These are phyloP conservation scores for Apophysomyces elegans DNA, from an alignment of 371 early-diverging fungal species.

Conservation along the genomic window DNA sequence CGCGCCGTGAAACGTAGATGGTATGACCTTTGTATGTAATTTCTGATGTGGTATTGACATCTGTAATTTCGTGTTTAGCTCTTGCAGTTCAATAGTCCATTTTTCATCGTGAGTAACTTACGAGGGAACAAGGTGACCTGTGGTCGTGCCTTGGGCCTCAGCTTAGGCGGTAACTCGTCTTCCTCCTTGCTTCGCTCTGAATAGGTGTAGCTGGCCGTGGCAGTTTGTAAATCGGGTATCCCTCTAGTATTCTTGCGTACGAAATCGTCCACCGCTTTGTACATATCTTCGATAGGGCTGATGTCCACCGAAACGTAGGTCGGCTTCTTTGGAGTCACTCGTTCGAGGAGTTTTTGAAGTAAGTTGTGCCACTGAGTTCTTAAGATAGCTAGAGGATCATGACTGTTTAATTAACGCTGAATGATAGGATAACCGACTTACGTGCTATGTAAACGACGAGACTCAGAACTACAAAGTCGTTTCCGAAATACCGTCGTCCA, in stretches of 20 bases:
- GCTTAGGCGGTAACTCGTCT: too few species aligned
- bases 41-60: constrained; percentile 15
- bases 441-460: constrained; percentile 34
- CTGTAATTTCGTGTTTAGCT: background rate
- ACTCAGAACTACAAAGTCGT: constrained; percentile 38
- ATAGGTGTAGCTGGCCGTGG: constrained; percentile 20
- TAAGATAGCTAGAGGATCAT: constrained; percentile 30
- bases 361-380: constrained; percentile 30
- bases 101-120: constrained; percentile 8
- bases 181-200: background rate
- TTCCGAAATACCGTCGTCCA: constrained; percentile 39
- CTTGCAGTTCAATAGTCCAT: too few species aligned
- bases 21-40: constrained; percentile 32
- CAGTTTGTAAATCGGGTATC: constrained; percentile 16
- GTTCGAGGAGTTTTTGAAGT: constrained; percentile 12
- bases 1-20: constrained; percentile 5
- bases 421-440: constrained; percentile 11
- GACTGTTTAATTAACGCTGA: background rate
- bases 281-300: constrained; percentile 20
- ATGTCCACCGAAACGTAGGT: constrained; percentile 17
- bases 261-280: constrained; percentile 23
- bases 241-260: constrained; percentile 21
- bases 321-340: background rate
- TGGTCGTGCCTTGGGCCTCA: too few species aligned
- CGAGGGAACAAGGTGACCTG: constrained; percentile 32